Base-by-base conservation (phyloP, 805 yeast genomes). In the Kodamaea leandrae region DNA sequence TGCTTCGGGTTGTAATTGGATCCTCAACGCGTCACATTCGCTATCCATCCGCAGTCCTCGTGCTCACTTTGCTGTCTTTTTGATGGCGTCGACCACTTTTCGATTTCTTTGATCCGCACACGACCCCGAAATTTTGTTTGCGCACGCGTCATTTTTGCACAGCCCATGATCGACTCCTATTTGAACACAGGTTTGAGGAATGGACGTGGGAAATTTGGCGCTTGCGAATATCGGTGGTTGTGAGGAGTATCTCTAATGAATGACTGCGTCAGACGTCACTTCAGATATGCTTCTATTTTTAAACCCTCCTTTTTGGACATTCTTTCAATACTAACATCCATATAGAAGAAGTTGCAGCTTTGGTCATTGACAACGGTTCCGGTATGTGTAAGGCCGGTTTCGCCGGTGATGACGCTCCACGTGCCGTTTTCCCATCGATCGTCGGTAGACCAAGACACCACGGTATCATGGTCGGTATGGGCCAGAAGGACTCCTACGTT, bases 301-400 rank as follows among this genome's bases (percentile, higher is more conserved):
- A n/a, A n/a, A n/a, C n/a, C 26, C 37, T 32, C 35, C 35, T 32
- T 19, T 32, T 32, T 14, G n/a, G n/a, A n/a, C n/a, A n/a, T n/a
- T n/a, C n/a, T n/a, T n/a, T 15, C 26, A 14, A 32, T 61, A 60
- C 67, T 63, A 63, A 63, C 68, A 57, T 49, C 37, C 38, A 35
- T 46, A 41, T 51, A 61, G 75, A 69, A 68, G 74, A 68, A 68
- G 73, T 68, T 55, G 72, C 72, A 58, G 72, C 72, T 60, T 71
- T 79, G 72, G 98, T 91, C 77, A 91, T 91, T 77, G 99, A 91
- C 74, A 91, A 91, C 78, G 99, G 99, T 79, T 93, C 99, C 68
- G 99, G 99, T 82, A 93, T 93, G 98, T 93, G 99, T 84, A 93
- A 93, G 74, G 99, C 99, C 91, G 99, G 99, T 76, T 93, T 90